Percentiles rank a stretch among this genome's conserved stretches.
phyloP scores from a whole-genome alignment of 495 filamentous ascomycete genomes.

The Usnea hakonensis region DNA sequence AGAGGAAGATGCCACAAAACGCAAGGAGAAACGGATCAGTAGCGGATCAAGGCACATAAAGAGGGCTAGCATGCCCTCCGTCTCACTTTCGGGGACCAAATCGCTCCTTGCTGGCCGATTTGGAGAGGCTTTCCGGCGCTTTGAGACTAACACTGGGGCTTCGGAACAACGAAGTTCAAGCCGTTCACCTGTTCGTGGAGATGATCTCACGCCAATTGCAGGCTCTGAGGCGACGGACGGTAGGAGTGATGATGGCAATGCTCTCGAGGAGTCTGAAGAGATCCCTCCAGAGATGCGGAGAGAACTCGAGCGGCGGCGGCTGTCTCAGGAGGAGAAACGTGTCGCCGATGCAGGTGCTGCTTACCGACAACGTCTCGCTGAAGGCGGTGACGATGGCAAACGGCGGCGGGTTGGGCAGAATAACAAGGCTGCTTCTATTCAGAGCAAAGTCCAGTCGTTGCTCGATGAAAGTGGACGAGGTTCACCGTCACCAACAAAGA shows the following conservation, averaged over 20 bases:
- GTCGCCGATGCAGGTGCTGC: constrained; percentile 89
- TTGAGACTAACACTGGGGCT: constrained; percentile 58
- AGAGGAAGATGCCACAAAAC: constrained; percentile 53
- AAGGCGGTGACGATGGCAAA: constrained; percentile 43
- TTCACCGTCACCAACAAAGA: constrained; percentile 51
- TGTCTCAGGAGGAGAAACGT: constrained; percentile 85
- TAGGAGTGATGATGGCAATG: constrained; percentile 57
- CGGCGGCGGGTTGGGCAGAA: constrained; percentile 41
- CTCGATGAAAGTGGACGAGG: constrained; percentile 69
- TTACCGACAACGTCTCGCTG: constrained; percentile 70
- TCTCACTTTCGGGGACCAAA: constrained; percentile 70
- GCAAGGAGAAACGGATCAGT: constrained; percentile 62
- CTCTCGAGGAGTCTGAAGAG: constrained; percentile 56
- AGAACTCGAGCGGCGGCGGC: constrained; percentile 75
- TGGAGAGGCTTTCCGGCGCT: constrained; percentile 90
- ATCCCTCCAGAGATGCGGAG: constrained; percentile 84
- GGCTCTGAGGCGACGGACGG: constrained; percentile 70
- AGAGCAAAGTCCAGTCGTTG: constrained; percentile 79
- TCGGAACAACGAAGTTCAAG: constrained; percentile 45
- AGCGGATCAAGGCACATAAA: constrained; percentile 63
- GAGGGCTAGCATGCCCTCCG: constrained; percentile 69
- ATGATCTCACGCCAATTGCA: constrained; percentile 60
- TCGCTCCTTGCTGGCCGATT: constrained; percentile 84
- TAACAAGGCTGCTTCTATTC: constrained; percentile 64
- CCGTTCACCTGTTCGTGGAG: constrained; percentile 37